Conservation (phyloP, 2,329 filamentous ascomycete genomes). For the Neodidymelliopsis sp. region DNA sequence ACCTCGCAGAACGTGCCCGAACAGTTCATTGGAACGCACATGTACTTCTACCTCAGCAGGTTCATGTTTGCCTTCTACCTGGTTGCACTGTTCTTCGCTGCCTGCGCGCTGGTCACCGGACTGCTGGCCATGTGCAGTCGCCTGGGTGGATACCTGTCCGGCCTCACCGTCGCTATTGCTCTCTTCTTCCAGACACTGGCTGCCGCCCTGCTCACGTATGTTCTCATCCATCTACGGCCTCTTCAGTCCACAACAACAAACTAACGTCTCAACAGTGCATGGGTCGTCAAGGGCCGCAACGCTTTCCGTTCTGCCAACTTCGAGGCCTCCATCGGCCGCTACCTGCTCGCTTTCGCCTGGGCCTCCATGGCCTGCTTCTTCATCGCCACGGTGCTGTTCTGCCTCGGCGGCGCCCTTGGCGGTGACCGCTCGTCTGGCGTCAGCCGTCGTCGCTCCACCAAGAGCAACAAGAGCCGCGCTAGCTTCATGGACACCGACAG, state of each 20-base stretch:
- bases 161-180: slow-evolving; percentile 64
- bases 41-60: slow-evolving; percentile 84
- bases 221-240: slow-evolving; percentile 24
- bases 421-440: slow-evolving; percentile 51
- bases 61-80: slow-evolving; percentile 94
- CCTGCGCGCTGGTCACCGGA: slow-evolving; percentile 70
- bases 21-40: slow-evolving; percentile 63
- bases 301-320: slow-evolving; percentile 66
- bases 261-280: slow-evolving; percentile 57
- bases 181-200: slow-evolving; percentile 74
- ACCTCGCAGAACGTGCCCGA: slow-evolving; percentile 61
- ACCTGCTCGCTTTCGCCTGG: slow-evolving; percentile 82
- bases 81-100: slow-evolving; percentile 81
- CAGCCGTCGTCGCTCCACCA: slow-evolving; percentile 59
- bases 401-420: slow-evolving; percentile 63
- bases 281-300: slow-evolving; percentile 74
- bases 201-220: slow-evolving; percentile 79
- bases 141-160: slow-evolving; percentile 72
- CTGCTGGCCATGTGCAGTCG: slow-evolving; percentile 75
- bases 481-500: slow-evolving; percentile 64
- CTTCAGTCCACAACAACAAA: not conserved
- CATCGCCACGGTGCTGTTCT: slow-evolving; percentile 73
- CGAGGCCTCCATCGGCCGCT: slow-evolving; percentile 67
- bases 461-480: slow-evolving; percentile 52
- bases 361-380: slow-evolving; percentile 71